A percentile compares a stretch with the other conserved stretches of the same genome.
Conservation (phyloP, 1,284 basidiomycete genomes). For the Fomes fomentarius region DNA sequence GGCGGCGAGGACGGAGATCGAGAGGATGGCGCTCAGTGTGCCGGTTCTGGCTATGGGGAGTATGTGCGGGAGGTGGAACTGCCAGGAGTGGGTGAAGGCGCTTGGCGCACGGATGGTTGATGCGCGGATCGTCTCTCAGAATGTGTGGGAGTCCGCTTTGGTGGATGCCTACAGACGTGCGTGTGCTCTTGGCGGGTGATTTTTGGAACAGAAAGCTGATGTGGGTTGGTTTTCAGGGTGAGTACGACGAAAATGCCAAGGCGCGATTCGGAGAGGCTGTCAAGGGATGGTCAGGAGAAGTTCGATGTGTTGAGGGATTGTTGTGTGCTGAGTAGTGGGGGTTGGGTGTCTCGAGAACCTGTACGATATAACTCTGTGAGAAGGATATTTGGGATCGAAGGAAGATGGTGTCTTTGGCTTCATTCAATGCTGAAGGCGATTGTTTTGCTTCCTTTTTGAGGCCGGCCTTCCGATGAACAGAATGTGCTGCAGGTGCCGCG, state of each 20-base stretch:
- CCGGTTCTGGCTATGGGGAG: neutral
- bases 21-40: neutral
- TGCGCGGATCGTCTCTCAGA: neutral
- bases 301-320: too few species aligned
- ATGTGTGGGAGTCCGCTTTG: neutral
- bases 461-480: conserved; percentile 22
- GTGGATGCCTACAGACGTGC: neutral
- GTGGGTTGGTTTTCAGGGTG: neutral
- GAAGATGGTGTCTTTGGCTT: too few species aligned
- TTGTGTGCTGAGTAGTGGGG: too few species aligned
- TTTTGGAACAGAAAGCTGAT: too few species aligned
- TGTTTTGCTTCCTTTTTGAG: neutral
- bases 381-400: too few species aligned
- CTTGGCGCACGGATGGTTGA: neutral
- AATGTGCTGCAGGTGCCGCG: neutral
- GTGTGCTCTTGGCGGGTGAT: too few species aligned
- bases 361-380: too few species aligned
- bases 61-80: neutral
- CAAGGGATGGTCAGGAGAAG: too few species aligned
- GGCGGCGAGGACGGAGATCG: neutral
- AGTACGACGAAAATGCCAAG: neutral
- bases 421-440: too few species aligned
- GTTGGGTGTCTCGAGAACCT: too few species aligned
- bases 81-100: conserved; percentile 1
- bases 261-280: too few species aligned